phyloP scores from a whole-genome alignment of 306 rosid genomes.

The Bauhinia variegata region DNA sequence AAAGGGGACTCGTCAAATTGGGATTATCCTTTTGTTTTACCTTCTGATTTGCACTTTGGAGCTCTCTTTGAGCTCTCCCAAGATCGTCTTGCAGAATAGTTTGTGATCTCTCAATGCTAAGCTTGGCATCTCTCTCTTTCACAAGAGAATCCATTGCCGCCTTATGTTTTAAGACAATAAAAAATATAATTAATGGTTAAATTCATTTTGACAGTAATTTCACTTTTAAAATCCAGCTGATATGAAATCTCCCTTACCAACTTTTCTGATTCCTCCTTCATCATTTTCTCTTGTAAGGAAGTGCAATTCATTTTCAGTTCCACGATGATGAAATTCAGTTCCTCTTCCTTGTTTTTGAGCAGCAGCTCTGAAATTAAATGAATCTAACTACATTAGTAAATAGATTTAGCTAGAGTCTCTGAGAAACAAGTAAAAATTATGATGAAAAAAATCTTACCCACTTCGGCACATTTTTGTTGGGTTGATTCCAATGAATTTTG shows the following conservation, averaged over 20 bases:
- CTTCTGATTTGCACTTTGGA: slow-evolving; percentile 88
- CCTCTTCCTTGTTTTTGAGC: slow-evolving; percentile 85
- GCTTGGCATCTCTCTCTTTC: slow-evolving; percentile 75
- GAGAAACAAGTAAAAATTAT: neutral
- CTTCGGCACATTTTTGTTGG: slow-evolving; percentile 69
- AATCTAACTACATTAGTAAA: slow-evolving; percentile 25
- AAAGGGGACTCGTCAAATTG: slow-evolving; percentile 14
- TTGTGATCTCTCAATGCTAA: slow-evolving; percentile 80
- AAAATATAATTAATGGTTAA: slow-evolving; percentile 13
- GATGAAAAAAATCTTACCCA: slow-evolving; percentile 52
- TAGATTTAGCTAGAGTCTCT: slow-evolving; percentile 13
- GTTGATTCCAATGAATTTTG: slow-evolving; percentile 66
- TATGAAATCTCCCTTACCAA: slow-evolving; percentile 57
- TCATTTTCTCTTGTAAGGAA: slow-evolving; percentile 72
- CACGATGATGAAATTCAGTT: slow-evolving; percentile 68
- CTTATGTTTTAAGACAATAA: slow-evolving; percentile 46
- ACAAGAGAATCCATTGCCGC: slow-evolving; percentile 77
- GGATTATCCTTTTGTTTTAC: slow-evolving; percentile 41
- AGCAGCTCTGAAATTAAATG: slow-evolving; percentile 55
- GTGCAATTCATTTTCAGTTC: slow-evolving; percentile 77
- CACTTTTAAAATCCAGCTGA: slow-evolving; percentile 4
- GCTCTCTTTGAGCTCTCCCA: slow-evolving; percentile 80
- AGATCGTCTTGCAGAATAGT: slow-evolving; percentile 72
- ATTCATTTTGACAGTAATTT: slow-evolving; percentile 28
- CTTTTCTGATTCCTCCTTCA: slow-evolving; percentile 82